A percentile compares a stretch with the other conserved stretches of the same genome.
Conservation (phyloP, 176 grass and related monocot genomes). For the Juncus inflexus region DNA sequence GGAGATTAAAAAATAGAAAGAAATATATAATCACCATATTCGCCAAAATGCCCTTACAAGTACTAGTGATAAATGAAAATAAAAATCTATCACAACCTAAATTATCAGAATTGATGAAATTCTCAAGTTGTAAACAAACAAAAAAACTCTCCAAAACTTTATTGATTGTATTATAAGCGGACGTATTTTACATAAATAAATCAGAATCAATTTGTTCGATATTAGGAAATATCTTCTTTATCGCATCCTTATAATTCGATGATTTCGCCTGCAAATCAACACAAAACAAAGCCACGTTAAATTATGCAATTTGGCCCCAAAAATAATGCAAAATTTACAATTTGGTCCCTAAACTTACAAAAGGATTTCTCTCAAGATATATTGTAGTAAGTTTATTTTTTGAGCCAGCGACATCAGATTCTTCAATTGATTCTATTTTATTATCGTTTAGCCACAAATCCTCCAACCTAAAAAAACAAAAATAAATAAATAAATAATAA, state of each 20-base stretch:
- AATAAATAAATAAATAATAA: conserved; percentile 18
- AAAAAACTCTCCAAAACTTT: too few species aligned
- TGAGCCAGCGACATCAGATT: conserved; percentile 63
- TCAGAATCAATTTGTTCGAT: conserved; percentile 91
- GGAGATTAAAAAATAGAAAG: too few species aligned
- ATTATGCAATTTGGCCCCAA: not conserved
- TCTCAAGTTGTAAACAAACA: too few species aligned
- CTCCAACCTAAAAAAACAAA: conserved; percentile 53
- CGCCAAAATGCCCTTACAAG: too few species aligned
- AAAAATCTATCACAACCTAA: too few species aligned
- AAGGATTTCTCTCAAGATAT: conserved; percentile 95
- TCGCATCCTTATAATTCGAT: conserved; percentile 40
- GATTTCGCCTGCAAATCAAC: conserved; percentile 58
- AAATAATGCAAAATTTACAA: conserved; percentile 13
- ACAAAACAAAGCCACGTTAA: not conserved
- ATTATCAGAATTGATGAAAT: too few species aligned
- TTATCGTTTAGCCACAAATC: conserved; percentile 99
- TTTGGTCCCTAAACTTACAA: conserved; percentile 43
- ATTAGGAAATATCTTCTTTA: conserved; percentile 78
- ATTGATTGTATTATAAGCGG: too few species aligned
- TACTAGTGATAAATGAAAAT: too few species aligned
- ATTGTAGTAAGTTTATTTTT: conserved; percentile 70
- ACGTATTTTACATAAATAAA: conserved; percentile 21
- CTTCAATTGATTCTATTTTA: conserved; percentile 86
- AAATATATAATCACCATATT: too few species aligned